Conservation (phyloP, 371 early-diverging fungal genomes). For the Apophysomyces elegans region DNA sequence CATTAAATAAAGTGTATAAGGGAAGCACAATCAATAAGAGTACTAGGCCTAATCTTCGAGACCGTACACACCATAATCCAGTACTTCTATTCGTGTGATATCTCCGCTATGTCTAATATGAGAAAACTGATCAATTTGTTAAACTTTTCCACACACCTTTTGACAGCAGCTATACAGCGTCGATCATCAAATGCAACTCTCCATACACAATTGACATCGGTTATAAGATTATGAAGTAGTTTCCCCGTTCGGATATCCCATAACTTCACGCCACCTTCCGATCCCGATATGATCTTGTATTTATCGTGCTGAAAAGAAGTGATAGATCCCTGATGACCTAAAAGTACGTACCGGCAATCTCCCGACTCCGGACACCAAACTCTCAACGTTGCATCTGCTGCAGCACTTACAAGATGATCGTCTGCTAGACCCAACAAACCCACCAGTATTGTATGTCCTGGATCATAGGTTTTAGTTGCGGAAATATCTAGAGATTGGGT, state of each 20-base stretch:
- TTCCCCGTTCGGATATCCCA: constrained; percentile 90
- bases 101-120: constrained; percentile 13
- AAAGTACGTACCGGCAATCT: constrained; percentile 67
- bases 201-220: constrained; percentile 87
- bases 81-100: constrained; percentile 23
- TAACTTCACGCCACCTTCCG: constrained; percentile 92
- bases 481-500: not conserved
- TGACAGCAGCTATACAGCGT: constrained; percentile 87
- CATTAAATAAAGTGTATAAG: not conserved
- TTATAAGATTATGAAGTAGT: constrained; percentile 76
- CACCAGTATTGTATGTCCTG: constrained; percentile 91
- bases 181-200: constrained; percentile 88
- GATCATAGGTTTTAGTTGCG: constrained; percentile 23
- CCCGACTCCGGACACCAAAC: constrained; percentile 90
- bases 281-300: constrained; percentile 89
- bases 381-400: constrained; percentile 95
- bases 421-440: constrained; percentile 89
- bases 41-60: constrained; percentile 7
- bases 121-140: not conserved
- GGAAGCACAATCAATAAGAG: not conserved
- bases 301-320: constrained; percentile 95
- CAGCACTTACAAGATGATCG: constrained; percentile 87
- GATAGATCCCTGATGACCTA: constrained; percentile 81
- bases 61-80: constrained; percentile 28
- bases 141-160: constrained; percentile 50